Base-by-base conservation (phyloP, 768 basidiomycete species). In the Chiua virens region DNA sequence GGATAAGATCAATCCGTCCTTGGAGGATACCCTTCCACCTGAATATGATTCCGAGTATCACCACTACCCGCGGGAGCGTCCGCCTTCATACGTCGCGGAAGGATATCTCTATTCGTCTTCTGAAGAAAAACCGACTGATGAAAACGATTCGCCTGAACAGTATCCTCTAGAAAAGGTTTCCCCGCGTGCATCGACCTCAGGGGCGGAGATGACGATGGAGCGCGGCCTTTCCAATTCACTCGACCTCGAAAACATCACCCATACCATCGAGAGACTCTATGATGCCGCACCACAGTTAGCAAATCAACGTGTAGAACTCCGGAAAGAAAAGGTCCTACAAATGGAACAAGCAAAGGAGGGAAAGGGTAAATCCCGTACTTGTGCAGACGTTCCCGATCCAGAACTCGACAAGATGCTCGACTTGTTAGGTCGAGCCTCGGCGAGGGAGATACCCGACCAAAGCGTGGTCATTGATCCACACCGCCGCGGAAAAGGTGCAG, bases 241-340 rank as follows among this genome's bases (percentile, higher is more conserved):
- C 62, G 96, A 98, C 66, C 75, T 98, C 18, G 93, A 97, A 58
- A 77, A 80, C 11, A 84, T 98, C 40, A 82, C 90, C 0, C 79
- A 81, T 66, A 94, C 97, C 27, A 95, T 99, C 60, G 94, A 96
- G 65, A 77, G 93, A 34, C 73, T 98, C 11, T 92, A 97, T 67
- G 68, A 80, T 8, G 89, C 87, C 27, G 84, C 92, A 0, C 95
- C 96, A 1, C 94, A 96, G 66, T 70, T 98, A 37, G 82, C 87
- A 52, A 87, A 95, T 64, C 96, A 99, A 68, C 83, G 97, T 1
- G 92, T 90, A n/a, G 94, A 95, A 66, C 80, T 96, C 40, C 86
- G 86, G 60, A 78, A 77, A 6, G 72, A 81, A 22, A 89, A 91
- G 63, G 59, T 85, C 14, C 79, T 79, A 13, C 79, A 92, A 68